Base-by-base conservation (phyloP, 2,329 filamentous ascomycete genomes). In the Alternaria rosae region DNA sequence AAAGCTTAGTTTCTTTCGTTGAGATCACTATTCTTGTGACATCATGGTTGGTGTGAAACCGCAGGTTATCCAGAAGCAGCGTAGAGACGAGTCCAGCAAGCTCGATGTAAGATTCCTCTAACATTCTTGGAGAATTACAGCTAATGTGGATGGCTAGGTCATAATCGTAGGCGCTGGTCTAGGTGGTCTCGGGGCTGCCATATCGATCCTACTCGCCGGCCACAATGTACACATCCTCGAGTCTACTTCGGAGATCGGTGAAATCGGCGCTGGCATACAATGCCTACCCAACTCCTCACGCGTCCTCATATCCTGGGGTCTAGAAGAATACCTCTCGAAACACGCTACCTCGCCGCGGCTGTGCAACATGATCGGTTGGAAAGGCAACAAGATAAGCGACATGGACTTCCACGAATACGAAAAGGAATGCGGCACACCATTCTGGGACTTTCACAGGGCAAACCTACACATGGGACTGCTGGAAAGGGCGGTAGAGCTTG, bases 151-250 rank as follows among this genome's bases (percentile, higher is more conserved):
- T 25, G 2, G 11, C 4, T 17, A 77, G 75, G 67, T 86, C 25
- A 79, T 87, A 21, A 76, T 88, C 25, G 81, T 86, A 20, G 86
- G 86, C n/a, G 86, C 85, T 10, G 86, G 86, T 6, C 79, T 88
- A 20, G 84, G 85, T 23, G 86, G 86, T 6, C 78, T 88, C 9
- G 84, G 80, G 11, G 82, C 83, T 21, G 82, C 82, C n/a, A 84
- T 86, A 59, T 74, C 80, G 4, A 78, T 82, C 42, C 75, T 81
- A 1, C 76, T 84, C 9, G 80, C 79, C 23, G 82, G 84, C 21
- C 84, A 86, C 69, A 72, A 74, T 21, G 83, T 86, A 7, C 80
- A 77, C 0, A 78, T 86, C 20, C 81, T 86, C 51, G 85, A 87
- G 69, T 73, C 80, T 20, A 81, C 85, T 6, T 61, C 77, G 23